These are phyloP conservation scores for Kluyveromyces marxianus DNA, from an alignment of 1,139 yeast genomes.

Conservation along the genomic window DNA sequence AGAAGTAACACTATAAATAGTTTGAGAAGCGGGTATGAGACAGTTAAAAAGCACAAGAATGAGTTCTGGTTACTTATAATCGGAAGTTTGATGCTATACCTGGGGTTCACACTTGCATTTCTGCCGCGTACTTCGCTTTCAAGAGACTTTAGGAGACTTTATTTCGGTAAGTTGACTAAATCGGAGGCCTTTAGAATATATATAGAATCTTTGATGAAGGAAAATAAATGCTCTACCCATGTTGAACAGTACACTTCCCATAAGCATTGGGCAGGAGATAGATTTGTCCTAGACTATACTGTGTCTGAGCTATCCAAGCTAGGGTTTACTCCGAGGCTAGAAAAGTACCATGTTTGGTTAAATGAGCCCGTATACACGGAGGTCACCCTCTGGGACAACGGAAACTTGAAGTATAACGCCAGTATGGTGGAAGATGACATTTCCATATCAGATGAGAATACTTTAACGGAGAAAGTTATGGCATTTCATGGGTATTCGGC, in stretches of 20 bases:
- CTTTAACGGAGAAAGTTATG: slow-evolving; percentile 42
- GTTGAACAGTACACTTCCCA: slow-evolving; percentile 33
- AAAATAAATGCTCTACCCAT: slow-evolving; percentile 34
- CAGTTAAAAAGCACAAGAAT: slow-evolving; percentile 54
- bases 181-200: slow-evolving; percentile 55
- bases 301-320: slow-evolving; percentile 33
- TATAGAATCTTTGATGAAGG: slow-evolving; percentile 29
- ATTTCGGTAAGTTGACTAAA: slow-evolving; percentile 54
- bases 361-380: slow-evolving; percentile 45
- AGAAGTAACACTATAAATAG: slow-evolving; percentile 27
- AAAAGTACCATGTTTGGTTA: slow-evolving; percentile 50
- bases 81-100: slow-evolving; percentile 22
- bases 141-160: slow-evolving; percentile 73
- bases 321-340: slow-evolving; percentile 47
- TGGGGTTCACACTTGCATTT: slow-evolving; percentile 61
- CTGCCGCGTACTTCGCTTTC: slow-evolving; percentile 81
- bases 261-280: slow-evolving; percentile 39
- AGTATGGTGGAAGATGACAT: slow-evolving; percentile 61
- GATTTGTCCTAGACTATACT: slow-evolving; percentile 37
- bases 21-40: slow-evolving; percentile 26
- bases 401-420: slow-evolving; percentile 45
- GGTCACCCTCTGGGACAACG: slow-evolving; percentile 36
- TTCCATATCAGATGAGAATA: slow-evolving; percentile 45
- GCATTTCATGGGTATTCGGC: slow-evolving; percentile 58
- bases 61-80: slow-evolving; percentile 36